These are phyloP conservation scores for Acrasis kona DNA, from an alignment of 78 protist species.

Conservation along the genomic window DNA sequence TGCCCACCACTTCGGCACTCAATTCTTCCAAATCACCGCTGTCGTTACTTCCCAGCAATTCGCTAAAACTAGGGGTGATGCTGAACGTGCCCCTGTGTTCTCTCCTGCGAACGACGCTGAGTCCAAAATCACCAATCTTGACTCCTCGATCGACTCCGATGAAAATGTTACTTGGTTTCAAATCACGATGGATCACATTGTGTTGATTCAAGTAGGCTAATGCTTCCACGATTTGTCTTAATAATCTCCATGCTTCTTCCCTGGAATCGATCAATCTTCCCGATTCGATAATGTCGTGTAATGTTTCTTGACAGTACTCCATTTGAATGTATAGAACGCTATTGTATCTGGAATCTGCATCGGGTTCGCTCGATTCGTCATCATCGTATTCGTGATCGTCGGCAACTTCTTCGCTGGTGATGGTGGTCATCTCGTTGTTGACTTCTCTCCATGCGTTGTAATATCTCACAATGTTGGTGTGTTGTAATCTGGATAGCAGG, in stretches of 20 bases:
- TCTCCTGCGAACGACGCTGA: neutral
- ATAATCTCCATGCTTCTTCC: neutral
- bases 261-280: neutral
- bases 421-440: neutral
- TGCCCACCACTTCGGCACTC: no score
- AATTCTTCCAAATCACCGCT: no score
- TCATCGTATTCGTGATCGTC: neutral
- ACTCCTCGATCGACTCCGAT: neutral
- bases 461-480: neutral
- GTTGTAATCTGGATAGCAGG: neutral
- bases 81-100: neutral
- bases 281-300: neutral
- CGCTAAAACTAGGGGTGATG: conserved; percentile 5
- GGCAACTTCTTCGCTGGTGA: neutral
- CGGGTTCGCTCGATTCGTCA: neutral
- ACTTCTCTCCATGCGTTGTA: conserved; percentile 10
- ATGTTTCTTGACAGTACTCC: conserved; percentile 2
- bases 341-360: neutral
- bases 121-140: conserved; percentile 27
- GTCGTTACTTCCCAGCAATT: neutral
- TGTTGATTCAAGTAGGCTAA: conserved; percentile 10
- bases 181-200: conserved; percentile 15
- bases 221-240: conserved; percentile 7
- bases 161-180: conserved; percentile 26
- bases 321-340: conserved; percentile 2